Evolutionary conservation across 2,329 filamentous ascomycete species (phyloP), one percentile per base, ranked within the genome.

Genomic region (Exophiala spinifera): DNA sequence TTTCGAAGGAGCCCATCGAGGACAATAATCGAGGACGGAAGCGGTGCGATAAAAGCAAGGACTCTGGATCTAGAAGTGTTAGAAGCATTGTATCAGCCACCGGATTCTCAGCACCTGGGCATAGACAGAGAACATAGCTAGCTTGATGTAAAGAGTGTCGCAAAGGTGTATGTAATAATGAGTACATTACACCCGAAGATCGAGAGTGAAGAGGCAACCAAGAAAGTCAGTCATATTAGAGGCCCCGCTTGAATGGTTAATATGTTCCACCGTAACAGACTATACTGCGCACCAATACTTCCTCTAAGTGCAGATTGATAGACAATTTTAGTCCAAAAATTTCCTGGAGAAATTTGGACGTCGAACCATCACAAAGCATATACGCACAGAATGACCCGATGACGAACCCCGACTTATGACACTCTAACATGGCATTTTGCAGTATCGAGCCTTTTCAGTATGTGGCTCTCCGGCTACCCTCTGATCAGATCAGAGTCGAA

Each of bases 381-480:
- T 13, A 42, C 15, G 10, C 39, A 5, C 15, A 19, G 8, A 3
- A 20, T 42, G 21, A 19, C 15, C 2, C 39, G 39, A 14, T 42
- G 28, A 31, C 28, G 10, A 31, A 31, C 3, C 8, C 28, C 11
- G 8, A 17, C 10, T 13, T 13, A 4, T 7, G 11, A 42, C 14
- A 11, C 15, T 20, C 21, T 8, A 37, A 15, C 37, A 61, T 62
- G 60, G 57, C 53, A 17, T 75, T 77, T 59, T 71, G 74, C 33
- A 64, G 67, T 51, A 74, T 83, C 50, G 73, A 74, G 51, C 77
- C 79, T 10, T 70, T 78, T 60, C 72, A 76, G 52, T 75, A 77
- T 63, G 71, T 83, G 51, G 77, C 79, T 59, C 67, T 83, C 54
- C 77, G 79, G 53, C 77, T 83, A 23, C 79, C 83, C 13, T 85